Percentiles rank a stretch among this genome's conserved stretches.
Evolutionary conservation across 352 stramenopile species (phyloP).

Genomic region (Halophytophthora batemanensis): DNA sequence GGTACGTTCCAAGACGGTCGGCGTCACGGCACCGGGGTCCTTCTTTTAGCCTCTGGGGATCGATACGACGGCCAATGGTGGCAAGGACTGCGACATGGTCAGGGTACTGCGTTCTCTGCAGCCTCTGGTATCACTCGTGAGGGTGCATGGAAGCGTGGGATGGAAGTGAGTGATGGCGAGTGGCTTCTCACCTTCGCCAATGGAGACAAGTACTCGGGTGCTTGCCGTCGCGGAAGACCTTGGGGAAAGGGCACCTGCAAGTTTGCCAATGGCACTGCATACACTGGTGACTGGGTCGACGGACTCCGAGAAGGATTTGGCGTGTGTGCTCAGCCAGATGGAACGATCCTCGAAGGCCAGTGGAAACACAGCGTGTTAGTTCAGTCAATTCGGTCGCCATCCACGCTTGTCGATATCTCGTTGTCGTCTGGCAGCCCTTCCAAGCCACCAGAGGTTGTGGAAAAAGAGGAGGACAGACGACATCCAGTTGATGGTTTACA

Average conservation of each 20-base stretch:
- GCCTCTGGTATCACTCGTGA: conserved; percentile 63
- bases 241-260: conserved; percentile 86
- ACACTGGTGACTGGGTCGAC: conserved; percentile 82
- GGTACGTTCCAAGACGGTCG: conserved; percentile 72
- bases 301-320: conserved; percentile 78
- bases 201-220: conserved; percentile 74
- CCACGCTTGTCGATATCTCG: conserved; percentile 63
- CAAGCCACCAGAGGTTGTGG: conserved; percentile 1
- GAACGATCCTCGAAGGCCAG: conserved; percentile 63
- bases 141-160: conserved; percentile 61
- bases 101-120: conserved; percentile 51
- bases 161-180: conserved; percentile 47
- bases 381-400: conserved; percentile 34
- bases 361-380: conserved; percentile 74
- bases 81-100: conserved; percentile 63
- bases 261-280: conserved; percentile 89
- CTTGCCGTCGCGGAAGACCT: conserved; percentile 50
- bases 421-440: conserved; percentile 20
- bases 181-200: conserved; percentile 74
- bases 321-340: conserved; percentile 55
- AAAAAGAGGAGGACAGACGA: conserved; percentile 4
- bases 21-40: conserved; percentile 68
- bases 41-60: conserved; percentile 39
- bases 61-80: conserved; percentile 77
- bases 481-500: conserved; percentile 35